Conservation (phyloP, 169 alveolate species). For the Cytauxzoon felis region DNA sequence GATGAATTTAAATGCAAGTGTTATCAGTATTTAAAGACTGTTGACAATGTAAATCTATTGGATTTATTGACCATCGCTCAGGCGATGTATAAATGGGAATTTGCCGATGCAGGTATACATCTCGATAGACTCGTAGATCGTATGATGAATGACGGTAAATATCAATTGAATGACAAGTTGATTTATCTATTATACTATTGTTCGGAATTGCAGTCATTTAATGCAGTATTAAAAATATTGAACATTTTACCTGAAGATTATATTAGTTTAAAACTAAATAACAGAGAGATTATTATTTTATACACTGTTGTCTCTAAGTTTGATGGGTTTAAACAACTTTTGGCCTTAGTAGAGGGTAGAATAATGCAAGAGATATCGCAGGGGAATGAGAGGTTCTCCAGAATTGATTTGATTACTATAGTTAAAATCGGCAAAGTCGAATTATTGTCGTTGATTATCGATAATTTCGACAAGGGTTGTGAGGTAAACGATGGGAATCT, state of each 20-base stretch:
- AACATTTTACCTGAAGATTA: not conserved
- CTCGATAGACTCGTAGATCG: not conserved
- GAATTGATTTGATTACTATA: too few species aligned
- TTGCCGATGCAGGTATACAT: not conserved
- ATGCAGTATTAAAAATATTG: not conserved
- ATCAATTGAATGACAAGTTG: constrained; percentile 6
- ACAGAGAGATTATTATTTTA: not conserved
- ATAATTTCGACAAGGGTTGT: too few species aligned
- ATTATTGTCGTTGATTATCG: too few species aligned
- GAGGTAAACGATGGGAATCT: too few species aligned
- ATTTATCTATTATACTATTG: constrained; percentile 43
- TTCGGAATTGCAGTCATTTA: not conserved
- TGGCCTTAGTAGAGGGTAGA: too few species aligned
- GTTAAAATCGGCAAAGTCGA: too few species aligned
- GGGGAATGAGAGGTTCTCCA: too few species aligned
- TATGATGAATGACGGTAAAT: constrained; percentile 4
- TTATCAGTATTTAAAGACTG: not conserved
- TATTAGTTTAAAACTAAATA: not conserved
- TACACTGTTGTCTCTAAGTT: too few species aligned
- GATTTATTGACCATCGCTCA: constrained; percentile 43
- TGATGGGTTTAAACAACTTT: too few species aligned
- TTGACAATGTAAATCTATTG: constrained; percentile 9
- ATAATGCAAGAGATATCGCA: too few species aligned
- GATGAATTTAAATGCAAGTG: constrained; percentile 12
- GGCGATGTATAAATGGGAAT: constrained; percentile 29